Evolutionary conservation across 305 asterid species (phyloP).

Genomic region (Solanum hybrid): DNA sequence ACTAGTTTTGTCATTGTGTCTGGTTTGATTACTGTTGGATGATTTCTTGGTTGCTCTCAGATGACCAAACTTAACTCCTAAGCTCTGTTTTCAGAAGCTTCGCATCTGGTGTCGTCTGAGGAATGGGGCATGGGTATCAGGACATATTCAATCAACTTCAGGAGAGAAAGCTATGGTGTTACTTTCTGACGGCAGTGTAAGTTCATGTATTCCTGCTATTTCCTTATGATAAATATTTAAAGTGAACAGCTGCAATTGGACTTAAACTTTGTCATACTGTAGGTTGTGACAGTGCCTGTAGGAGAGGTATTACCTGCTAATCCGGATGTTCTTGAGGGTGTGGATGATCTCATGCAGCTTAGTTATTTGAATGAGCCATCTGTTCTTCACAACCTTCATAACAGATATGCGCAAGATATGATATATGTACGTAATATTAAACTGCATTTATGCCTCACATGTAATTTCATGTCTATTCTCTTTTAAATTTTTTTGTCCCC

Average conservation of each 20-base stretch:
- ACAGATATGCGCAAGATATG: slow-evolving; percentile 51
- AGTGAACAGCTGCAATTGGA: slow-evolving; percentile 1
- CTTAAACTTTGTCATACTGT: slow-evolving; percentile 17
- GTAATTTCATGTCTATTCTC: background rate
- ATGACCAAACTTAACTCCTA: background rate
- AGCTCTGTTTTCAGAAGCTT: slow-evolving; percentile 43
- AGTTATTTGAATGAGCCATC: slow-evolving; percentile 94
- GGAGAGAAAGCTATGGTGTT: slow-evolving; percentile 60
- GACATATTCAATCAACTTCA: slow-evolving; percentile 57
- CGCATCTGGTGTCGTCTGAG: slow-evolving; percentile 60
- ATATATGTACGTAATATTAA: slow-evolving; percentile 54
- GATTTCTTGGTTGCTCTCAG: background rate
- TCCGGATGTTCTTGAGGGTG: slow-evolving; percentile 83
- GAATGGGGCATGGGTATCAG: slow-evolving; percentile 51
- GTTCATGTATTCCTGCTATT: slow-evolving; percentile 21
- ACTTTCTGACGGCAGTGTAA: slow-evolving; percentile 58
- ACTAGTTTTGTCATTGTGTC: background rate
- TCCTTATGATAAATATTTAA: slow-evolving; percentile 3
- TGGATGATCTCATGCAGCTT: slow-evolving; percentile 84
- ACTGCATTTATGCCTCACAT: background rate
- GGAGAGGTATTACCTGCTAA: slow-evolving; percentile 78
- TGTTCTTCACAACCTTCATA: slow-evolving; percentile 74
- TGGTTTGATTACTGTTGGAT: background rate
- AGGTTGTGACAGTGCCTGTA: slow-evolving; percentile 58
- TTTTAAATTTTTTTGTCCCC: slow-evolving; percentile 9